Evolutionary conservation across 495 filamentous ascomycete genomes (phyloP).

Genomic region (Neurospora sp.): DNA sequence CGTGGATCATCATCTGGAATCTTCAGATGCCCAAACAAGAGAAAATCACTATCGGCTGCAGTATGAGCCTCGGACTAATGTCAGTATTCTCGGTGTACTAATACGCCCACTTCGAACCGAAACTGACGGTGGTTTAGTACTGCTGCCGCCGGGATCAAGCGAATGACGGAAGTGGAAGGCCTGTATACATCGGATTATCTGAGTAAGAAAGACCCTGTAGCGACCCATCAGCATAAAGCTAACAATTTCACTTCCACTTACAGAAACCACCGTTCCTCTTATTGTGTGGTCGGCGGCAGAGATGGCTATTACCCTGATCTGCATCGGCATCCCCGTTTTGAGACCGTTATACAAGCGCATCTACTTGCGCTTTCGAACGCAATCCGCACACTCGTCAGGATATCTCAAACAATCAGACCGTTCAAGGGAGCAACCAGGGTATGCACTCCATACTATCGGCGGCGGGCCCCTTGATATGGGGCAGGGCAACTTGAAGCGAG

Average conservation of each 20-base stretch:
- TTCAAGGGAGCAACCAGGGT: not conserved
- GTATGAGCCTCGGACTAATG: slow-evolving; percentile 42
- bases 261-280: slow-evolving; percentile 17
- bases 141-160: slow-evolving; percentile 14
- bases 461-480: not conserved
- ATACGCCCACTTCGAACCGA: not conserved
- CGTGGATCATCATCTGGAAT: slow-evolving; percentile 39
- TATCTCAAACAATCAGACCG: slow-evolving; percentile 2
- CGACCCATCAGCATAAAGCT: not conserved
- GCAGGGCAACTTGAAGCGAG: not conserved
- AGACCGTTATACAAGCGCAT: slow-evolving; percentile 10
- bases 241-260: not conserved
- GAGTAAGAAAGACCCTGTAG: not conserved
- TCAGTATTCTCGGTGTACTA: slow-evolving; percentile 14
- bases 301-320: slow-evolving; percentile 18
- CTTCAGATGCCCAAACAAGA: slow-evolving; percentile 36
- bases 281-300: slow-evolving; percentile 19
- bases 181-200: slow-evolving; percentile 14
- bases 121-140: slow-evolving; percentile 3
- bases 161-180: slow-evolving; percentile 12
- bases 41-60: slow-evolving; percentile 36
- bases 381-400: not conserved
- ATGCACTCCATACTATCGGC: slow-evolving; percentile 5
- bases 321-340: slow-evolving; percentile 17
- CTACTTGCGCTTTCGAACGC: not conserved